Evolutionary conservation across 2,329 filamentous ascomycete genomes (phyloP), one percentile per base, ranked within the genome.

Genomic region (Alternaria angustiovoidea): DNA sequence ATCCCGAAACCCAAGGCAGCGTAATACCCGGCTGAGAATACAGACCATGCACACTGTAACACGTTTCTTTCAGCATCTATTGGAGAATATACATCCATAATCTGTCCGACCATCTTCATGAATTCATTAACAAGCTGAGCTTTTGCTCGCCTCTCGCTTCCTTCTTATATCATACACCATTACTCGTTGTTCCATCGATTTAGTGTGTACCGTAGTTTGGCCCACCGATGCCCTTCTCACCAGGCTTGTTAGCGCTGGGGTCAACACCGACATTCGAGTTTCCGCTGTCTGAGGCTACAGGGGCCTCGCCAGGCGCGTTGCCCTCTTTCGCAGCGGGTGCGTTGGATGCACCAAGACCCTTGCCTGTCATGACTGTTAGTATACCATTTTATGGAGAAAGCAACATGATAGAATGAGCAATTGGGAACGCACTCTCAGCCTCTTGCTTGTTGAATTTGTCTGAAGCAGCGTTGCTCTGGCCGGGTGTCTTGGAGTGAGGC

Each of bases 401-500:
- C n/a, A 20, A 20, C 7, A 39, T 39, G 36, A 2, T 0, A 20
- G 1, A 20, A 18, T 12, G 36, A 14, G 7, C 8, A 36, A 11
- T 11, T 12, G 12, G 24, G 2, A 8, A 32, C 52, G n/a, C 58
- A 62, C 64, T 64, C 59, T 66, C 59, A 51, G 65, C 62, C 47
- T 65, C 49, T 18, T 61, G 56, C 57, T 66, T 65, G 57, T 66
- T 62, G 59, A 62, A 63, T 43, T 68, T 65, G 38, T 65, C 65
- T 7, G 61, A 64, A 39, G 64, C 64, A 44, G 65, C 64, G 38
- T 66, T 66, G 34, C 59, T 65, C 54, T 66, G 59, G 47, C 65
- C 63, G 39, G 64, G 59, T 51, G 65, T 66, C 54, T 66, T 68
- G 59, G 59, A 66, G 63, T 66, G 64, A 57, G 65, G 61, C 65